Evolutionary conservation across 306 rosid species (phyloP), one percentile per base, ranked within the genome.

Genomic region (Corylus avellana): DNA sequence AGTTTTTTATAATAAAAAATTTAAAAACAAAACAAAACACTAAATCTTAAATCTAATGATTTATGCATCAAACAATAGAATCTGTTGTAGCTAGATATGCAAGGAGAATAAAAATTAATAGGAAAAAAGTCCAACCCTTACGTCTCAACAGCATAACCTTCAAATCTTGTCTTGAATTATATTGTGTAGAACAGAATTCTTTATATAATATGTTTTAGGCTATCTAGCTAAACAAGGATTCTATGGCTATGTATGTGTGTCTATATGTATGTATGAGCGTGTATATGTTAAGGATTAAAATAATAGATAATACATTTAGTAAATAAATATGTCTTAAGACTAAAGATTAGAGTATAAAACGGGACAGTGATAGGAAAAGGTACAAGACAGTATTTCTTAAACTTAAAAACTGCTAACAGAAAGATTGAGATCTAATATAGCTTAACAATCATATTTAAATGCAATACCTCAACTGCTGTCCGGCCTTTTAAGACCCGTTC

Each of bases 401-500:
- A 66, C 71, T 32, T 17, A 39, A 10, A 37, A 61, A 6, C 71
- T 2, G 4, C 49, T 13, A 35, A 29, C 47, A 63, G 70, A 63
- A 7, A 63, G 70, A 29, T 32, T 46, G 6, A 63, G 17, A 63
- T 63, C 44, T 16, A 32, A 32, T 32, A 63, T 14, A 29, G 44
- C 70, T 7, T 37, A 55, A 73, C 37, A 82, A 59, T 75, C 18
- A 78, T 3, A 35, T 48, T 3, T 20, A 10, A 77, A 35, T 62
- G 61, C 12, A 80, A 75, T 91, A 95, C 98, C 98, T 95, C 98
- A 74, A 92, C 74, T 80, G 96, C 98, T 69, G 97, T 95, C 75
- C 98, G 95, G 70, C 98, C 98, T 82, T 91, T 90, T 85, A 95
- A 88, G 74, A 95, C 96, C 35, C 98, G 91, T 79, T 95, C 97